Percentiles rank a stretch among this genome's conserved stretches.
Evolutionary conservation across 1,139 yeast species (phyloP).

Genomic region (Lodderomyces margitis): DNA sequence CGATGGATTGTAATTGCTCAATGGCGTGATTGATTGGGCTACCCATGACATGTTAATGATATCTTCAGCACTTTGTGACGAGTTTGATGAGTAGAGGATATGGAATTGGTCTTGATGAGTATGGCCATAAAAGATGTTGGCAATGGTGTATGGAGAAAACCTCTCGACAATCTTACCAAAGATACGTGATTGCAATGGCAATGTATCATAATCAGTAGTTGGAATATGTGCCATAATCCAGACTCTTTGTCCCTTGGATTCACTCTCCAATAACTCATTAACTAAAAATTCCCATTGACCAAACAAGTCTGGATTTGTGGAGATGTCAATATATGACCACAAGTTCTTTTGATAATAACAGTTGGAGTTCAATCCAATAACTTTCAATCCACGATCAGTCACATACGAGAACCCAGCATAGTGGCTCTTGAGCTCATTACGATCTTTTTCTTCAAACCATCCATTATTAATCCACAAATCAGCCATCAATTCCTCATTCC

Average conservation of each 20-base stretch:
- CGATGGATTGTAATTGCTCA: slow-evolving; percentile 57
- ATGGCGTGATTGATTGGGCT: slow-evolving; percentile 65
- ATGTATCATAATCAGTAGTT: slow-evolving; percentile 49
- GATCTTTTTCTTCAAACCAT: slow-evolving; percentile 30
- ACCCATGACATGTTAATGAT: slow-evolving; percentile 63
- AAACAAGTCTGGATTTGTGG: slow-evolving; percentile 55
- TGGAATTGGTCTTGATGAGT: slow-evolving; percentile 71
- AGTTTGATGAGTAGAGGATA: slow-evolving; percentile 47
- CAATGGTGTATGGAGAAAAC: slow-evolving; percentile 67
- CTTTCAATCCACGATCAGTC: slow-evolving; percentile 56
- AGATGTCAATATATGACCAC: slow-evolving; percentile 58
- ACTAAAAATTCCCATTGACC: slow-evolving; percentile 64
- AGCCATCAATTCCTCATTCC: slow-evolving; percentile 49
- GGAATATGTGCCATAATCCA: slow-evolving; percentile 77
- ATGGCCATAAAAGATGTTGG: slow-evolving; percentile 72
- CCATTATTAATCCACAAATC: slow-evolving; percentile 51
- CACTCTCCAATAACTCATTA: slow-evolving; percentile 59
- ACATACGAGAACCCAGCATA: slow-evolving; percentile 63
- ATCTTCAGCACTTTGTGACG: slow-evolving; percentile 37
- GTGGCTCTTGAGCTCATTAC: slow-evolving; percentile 31
- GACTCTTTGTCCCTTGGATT: slow-evolving; percentile 55
- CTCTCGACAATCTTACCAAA: slow-evolving; percentile 60
- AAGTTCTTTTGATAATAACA: slow-evolving; percentile 64
- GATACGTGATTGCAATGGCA: slow-evolving; percentile 61
- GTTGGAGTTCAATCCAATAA: slow-evolving; percentile 66